phyloP scores from a whole-genome alignment of 768 basidiomycete genomes.

The Baorangia bicolor region DNA sequence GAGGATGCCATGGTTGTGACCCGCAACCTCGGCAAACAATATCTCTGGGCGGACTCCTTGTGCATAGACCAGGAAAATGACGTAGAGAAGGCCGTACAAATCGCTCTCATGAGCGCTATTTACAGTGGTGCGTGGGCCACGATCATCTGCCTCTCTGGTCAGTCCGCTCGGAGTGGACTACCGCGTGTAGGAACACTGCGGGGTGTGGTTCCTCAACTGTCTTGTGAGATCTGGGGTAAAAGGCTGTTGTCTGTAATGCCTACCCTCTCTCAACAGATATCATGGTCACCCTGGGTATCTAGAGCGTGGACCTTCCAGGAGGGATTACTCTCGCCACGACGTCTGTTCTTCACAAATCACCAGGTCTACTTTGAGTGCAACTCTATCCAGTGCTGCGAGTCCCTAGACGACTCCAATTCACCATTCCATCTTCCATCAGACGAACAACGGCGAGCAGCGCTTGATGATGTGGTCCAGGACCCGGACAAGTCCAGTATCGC shows the following conservation, averaged over 20 bases:
- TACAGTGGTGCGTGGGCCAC: slow-evolving; percentile 16
- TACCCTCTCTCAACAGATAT: neutral
- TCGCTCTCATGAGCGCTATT: slow-evolving; percentile 16
- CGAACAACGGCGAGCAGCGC: neutral
- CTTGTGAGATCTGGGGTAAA: slow-evolving; percentile 1
- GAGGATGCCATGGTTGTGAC: slow-evolving; percentile 17
- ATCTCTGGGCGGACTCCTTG: slow-evolving; percentile 19
- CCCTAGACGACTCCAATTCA: slow-evolving; percentile 10
- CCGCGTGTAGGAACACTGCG: slow-evolving; percentile 13
- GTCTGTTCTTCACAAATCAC: slow-evolving; percentile 19
- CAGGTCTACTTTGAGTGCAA: slow-evolving; percentile 22
- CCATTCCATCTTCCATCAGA: slow-evolving; percentile 13
- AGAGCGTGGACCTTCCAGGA: slow-evolving; percentile 23
- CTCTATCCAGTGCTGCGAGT: slow-evolving; percentile 12
- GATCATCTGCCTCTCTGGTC: slow-evolving; percentile 10
- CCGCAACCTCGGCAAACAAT: slow-evolving; percentile 13
- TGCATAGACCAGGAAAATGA: slow-evolving; percentile 15
- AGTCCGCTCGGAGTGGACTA: slow-evolving; percentile 6
- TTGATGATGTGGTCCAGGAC: neutral
- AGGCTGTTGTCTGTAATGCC: slow-evolving; percentile 13
- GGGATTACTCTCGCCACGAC: slow-evolving; percentile 15
- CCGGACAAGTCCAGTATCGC: neutral
- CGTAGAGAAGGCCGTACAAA: slow-evolving; percentile 9
- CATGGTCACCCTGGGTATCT: slow-evolving; percentile 10
- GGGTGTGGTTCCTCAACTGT: slow-evolving; percentile 11